A percentile compares a stretch with the other conserved stretches of the same genome.
These are phyloP conservation scores for Pseudogymnoascus pannorum DNA, from an alignment of 2,329 filamentous ascomycete species.

Conservation along the genomic window DNA sequence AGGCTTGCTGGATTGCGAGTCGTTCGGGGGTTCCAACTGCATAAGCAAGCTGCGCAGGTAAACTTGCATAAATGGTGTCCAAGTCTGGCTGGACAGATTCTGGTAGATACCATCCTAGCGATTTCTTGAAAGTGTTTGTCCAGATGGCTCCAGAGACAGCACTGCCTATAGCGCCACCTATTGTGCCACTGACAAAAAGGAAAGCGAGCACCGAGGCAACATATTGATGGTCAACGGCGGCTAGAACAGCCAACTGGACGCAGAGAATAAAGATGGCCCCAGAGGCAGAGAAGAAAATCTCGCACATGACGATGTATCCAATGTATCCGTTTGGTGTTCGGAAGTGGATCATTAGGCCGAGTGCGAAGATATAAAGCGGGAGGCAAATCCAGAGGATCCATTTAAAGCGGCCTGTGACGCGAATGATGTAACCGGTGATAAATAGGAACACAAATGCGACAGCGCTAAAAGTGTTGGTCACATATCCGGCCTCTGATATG, in stretches of 20 bases:
- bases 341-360: conserved; percentile 49
- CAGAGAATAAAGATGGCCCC: conserved; percentile 45
- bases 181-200: conserved; percentile 50
- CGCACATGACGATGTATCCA: conserved; percentile 46
- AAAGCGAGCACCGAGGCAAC: conserved; percentile 53
- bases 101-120: conserved; percentile 46
- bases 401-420: conserved; percentile 44
- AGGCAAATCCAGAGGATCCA: conserved; percentile 41
- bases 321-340: conserved; percentile 42
- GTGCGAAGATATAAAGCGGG: conserved; percentile 43
- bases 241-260: conserved; percentile 50
- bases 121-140: conserved; percentile 50
- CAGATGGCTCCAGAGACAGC: conserved; percentile 58
- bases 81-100: conserved; percentile 31
- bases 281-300: conserved; percentile 46
- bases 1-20: conserved; percentile 50
- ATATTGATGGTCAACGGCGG: conserved; percentile 50
- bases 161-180: conserved; percentile 52
- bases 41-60: conserved; percentile 46
- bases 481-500: conserved; percentile 22
- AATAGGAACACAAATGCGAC: conserved; percentile 40
- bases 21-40: conserved; percentile 36
- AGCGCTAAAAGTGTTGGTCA: conserved; percentile 33
- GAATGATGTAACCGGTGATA: conserved; percentile 40
- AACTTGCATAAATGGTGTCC: conserved; percentile 43